Evolutionary conservation across 2,329 filamentous ascomycete genomes (phyloP), one percentile per base, ranked within the genome.

Genomic region (Aspergillus viridinutans): DNA sequence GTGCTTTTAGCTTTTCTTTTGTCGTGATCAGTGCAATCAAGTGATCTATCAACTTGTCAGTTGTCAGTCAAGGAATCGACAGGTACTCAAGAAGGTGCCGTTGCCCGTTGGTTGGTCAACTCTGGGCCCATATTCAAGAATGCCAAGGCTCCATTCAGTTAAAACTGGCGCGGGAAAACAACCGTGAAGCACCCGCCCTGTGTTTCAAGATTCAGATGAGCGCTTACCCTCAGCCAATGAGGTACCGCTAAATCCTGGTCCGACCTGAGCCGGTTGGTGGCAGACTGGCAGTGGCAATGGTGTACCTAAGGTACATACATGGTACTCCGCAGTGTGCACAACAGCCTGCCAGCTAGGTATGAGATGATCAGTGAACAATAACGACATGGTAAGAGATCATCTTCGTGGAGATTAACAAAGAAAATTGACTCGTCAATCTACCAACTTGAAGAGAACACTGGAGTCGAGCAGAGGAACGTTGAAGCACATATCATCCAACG

Each of bases 161-260:
- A 62, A 72, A 72, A 71, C 69, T 71, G 67, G 67, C 68, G 67
- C 68, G 63, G 66, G 64, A 61, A 61, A 56, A 68, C 62, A 64
- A 63, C 60, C 56, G 55, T 72, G 67, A 72, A 71, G 69, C 69
- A 72, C 65, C 66, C 62, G 64, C 69, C 61, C 55, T 60, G 64
- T 61, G 70, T 72, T 73, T 73, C 70, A 71, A 62, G 62, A 26
- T 59, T 49, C 35, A 38, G 56, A 63, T 68, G 64, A 67, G 69
- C 69, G 69, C 69, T 69, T 71, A 71, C 63, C 51, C 60, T 60
- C 58, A 62, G 56, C 63, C 64, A 71, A 64, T 65, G 52, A 62
- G 56, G 53, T 42, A 32, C 38, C 42, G 43, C 48, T 29, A 49
- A 48, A 49, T 55, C 32, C 49, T 14, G 49, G 43, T 50, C 50